Base-by-base conservation (phyloP, 106 monocot genomes). In the Amphibolis antarctica region DNA sequence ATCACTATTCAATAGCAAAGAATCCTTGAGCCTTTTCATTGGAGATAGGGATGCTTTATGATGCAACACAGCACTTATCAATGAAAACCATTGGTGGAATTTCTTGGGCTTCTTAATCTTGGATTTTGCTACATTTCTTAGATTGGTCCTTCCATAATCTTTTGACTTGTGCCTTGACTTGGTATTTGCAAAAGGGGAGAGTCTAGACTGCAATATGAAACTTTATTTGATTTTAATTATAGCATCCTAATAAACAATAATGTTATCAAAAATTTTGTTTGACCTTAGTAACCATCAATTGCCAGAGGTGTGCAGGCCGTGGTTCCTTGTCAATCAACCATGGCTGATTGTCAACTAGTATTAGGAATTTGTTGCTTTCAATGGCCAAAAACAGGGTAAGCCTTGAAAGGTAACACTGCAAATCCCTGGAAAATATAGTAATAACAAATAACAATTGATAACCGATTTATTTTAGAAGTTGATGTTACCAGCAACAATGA, bases 221-320 rank as follows among this genome's bases (percentile, higher is more conserved):
- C 42, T 42, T 21, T 42, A 54, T 15, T 36, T 44, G 5, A 22
- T 44, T 27, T 42, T 13, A 42, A 63, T 30, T 14, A 30, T 27
- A 31, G 52, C 13, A 45, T 28, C 20, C 0, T 14, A 44, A 12
- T 63, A 71, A 44, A 44, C 51, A 17, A 51, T 11, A 17, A 43
- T 42, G 50, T 42, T 46, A 19, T 18, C 42, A 48, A 14, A 46
- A 12, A 65, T 43, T 21, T 10, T 14, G 42, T 27, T 31, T 55
- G 20, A 98, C 96, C 96, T 87, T 98, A 13, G 86, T 98, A 68
- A 98, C 96, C 86, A 98, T 90, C 65, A 90, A 78, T 63, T 98
- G 96, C 96, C 96, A 98, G 30, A 98, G 68, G 62, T 85, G 84
- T 68, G 86, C 78, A 56, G 91, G 73, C 54, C 66, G 59, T 68